These are phyloP conservation scores for Microsporum audouinii DNA, from an alignment of 2,329 filamentous ascomycete genomes.

Conservation along the genomic window DNA sequence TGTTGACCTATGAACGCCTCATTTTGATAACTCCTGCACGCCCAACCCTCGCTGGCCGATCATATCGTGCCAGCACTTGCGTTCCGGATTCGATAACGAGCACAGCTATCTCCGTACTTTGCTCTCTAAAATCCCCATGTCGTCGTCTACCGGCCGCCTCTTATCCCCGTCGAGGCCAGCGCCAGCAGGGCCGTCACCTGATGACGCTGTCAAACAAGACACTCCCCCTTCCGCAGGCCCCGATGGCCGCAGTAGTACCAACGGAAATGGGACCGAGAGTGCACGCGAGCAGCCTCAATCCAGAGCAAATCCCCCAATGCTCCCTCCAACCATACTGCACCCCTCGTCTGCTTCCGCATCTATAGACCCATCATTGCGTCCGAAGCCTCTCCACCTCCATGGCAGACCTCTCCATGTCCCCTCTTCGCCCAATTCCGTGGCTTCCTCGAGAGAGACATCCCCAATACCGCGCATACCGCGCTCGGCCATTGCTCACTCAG, in stretches of 20 bases:
- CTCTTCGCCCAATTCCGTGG: conserved; percentile 32
- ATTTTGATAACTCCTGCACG: not conserved
- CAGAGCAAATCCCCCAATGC: not conserved
- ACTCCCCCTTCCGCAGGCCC: conserved; percentile 6
- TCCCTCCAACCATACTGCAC: conserved; percentile 6
- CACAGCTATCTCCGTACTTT: not conserved
- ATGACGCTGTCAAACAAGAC: conserved; percentile 1
- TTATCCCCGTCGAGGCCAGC: conserved; percentile 7
- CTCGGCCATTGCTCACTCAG: not conserved
- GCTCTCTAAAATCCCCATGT: not conserved
- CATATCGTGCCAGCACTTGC: not conserved
- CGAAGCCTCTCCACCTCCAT: conserved; percentile 5
- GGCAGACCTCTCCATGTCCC: conserved; percentile 20
- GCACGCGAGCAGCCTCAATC: conserved; percentile 4
- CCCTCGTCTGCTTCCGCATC: conserved; percentile 2
- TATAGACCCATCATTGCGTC: conserved; percentile 6
- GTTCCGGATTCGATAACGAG: not conserved
- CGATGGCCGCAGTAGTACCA: conserved; percentile 4
- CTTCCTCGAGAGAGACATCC: conserved; percentile 40
- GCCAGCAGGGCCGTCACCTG: not conserved
- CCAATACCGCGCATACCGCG: conserved; percentile 29
- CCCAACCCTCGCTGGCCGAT: not conserved
- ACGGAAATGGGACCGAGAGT: conserved; percentile 1
- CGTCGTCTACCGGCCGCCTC: not conserved
- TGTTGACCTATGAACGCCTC: conserved; percentile 3